Conservation (phyloP, 306 rosid species). For the Fagus sylvatica region DNA sequence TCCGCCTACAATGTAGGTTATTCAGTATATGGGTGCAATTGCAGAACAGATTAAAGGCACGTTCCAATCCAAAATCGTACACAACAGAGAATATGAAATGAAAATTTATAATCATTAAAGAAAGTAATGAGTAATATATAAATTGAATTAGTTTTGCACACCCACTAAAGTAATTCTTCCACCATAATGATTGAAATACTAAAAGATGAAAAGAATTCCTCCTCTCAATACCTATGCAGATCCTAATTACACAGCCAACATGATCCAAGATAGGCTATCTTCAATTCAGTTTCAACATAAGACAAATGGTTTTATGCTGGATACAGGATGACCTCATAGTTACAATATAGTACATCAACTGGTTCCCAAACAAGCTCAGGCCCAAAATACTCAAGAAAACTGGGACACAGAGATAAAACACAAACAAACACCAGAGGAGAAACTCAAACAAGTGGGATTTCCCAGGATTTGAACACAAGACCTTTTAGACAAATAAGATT, state of each 20-base stretch:
- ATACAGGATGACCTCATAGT: neutral
- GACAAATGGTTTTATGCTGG: no score
- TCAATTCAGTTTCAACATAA: neutral
- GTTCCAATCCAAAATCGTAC: conserved; percentile 1
- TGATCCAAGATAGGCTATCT: neutral
- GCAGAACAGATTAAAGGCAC: conserved; percentile 15
- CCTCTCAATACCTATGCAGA: neutral
- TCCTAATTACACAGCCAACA: neutral
- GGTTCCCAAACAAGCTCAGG: neutral
- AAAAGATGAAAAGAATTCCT: neutral
- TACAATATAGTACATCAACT: neutral
- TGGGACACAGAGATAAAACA: neutral
- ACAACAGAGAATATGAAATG: conserved; percentile 13
- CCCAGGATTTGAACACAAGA: neutral
- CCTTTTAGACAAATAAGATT: neutral
- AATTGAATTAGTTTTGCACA: neutral
- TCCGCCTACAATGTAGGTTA: conserved; percentile 63
- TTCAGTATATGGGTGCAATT: conserved; percentile 16
- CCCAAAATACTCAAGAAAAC: neutral
- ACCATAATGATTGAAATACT: neutral
- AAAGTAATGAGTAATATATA: neutral
- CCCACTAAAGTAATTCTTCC: neutral
- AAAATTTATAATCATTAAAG: neutral
- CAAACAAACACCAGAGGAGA: neutral
- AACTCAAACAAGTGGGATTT: neutral